These are phyloP conservation scores for Neopestalotiopsis sp. DNA, from an alignment of 2,329 filamentous ascomycete species.

Conservation along the genomic window DNA sequence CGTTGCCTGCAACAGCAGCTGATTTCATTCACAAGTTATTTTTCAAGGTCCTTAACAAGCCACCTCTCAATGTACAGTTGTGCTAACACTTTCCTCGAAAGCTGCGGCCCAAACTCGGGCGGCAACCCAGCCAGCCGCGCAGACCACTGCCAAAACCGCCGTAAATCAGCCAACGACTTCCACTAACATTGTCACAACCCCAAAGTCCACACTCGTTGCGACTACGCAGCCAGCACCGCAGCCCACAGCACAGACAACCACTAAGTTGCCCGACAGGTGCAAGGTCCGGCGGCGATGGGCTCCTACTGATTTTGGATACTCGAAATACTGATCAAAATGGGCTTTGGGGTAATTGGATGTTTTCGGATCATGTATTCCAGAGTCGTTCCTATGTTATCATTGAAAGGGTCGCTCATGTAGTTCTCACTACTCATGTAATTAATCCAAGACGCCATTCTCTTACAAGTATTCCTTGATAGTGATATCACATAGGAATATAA, in stretches of 20 bases:
- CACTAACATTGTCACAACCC: background rate
- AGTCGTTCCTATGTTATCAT: no score
- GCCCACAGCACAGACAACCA: background rate
- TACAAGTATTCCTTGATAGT: no score
- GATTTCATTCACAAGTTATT: background rate
- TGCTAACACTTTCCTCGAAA: background rate
- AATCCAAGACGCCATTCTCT: no score
- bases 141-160: background rate
- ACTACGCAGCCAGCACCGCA: background rate
- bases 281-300: constrained; percentile 2
- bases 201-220: background rate
- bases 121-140: background rate
- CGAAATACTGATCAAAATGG: background rate
- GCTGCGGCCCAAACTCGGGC: background rate
- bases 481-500: no score
- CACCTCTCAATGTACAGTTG: background rate
- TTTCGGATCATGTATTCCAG: no score
- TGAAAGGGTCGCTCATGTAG: no score
- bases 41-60: background rate
- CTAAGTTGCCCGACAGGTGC: background rate
- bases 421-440: no score
- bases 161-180: background rate
- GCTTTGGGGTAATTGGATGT: background rate
- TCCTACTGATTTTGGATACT: background rate
- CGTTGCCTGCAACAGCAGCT: background rate